Conservation (phyloP, 371 early-diverging fungal genomes). For the Rhizopus arrhizus region DNA sequence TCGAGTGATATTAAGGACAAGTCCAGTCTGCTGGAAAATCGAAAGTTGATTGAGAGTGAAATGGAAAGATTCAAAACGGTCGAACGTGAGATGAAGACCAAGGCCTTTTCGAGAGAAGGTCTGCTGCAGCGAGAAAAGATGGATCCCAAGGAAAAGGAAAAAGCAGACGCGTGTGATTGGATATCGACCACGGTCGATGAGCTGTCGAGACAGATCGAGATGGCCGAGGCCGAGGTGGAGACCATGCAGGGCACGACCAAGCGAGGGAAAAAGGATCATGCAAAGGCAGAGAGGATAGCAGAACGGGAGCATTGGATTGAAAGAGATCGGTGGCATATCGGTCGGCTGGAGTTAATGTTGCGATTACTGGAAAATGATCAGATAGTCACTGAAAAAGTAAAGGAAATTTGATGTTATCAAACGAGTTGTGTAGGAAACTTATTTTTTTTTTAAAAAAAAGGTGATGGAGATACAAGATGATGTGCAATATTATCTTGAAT, state of each 20-base stretch:
- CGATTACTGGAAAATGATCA: conserved; percentile 92
- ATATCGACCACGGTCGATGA: conserved; percentile 80
- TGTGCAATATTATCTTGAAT: conserved; percentile 89
- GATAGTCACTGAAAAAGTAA: conserved; percentile 67
- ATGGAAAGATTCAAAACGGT: conserved; percentile 98
- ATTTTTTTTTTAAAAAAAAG: no score
- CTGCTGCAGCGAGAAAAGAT: conserved; percentile 75
- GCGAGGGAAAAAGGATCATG: conserved; percentile 78
- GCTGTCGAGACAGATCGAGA: conserved; percentile 86
- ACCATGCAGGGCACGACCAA: conserved; percentile 70
- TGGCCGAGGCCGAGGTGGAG: conserved; percentile 88
- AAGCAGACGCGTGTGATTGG: conserved; percentile 82
- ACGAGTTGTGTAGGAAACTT: no score
- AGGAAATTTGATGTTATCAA: no score
- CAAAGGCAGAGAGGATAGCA: conserved; percentile 72
- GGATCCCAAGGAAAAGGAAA: conserved; percentile 94
- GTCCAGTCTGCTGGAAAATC: conserved; percentile 80
- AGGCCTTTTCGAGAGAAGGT: conserved; percentile 96
- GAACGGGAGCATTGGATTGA: conserved; percentile 78
- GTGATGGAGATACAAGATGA: conserved; percentile 56
- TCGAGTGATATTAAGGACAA: conserved; percentile 97
- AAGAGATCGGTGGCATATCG: conserved; percentile 89
- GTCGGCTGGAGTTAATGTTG: conserved; percentile 85
- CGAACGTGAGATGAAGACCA: conserved; percentile 98
- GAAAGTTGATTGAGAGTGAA: conserved; percentile 94